Evolutionary conservation across 805 yeast genomes (phyloP), one percentile per base, ranked within the genome.

Genomic region (Wickerhamomyces bisporus): DNA sequence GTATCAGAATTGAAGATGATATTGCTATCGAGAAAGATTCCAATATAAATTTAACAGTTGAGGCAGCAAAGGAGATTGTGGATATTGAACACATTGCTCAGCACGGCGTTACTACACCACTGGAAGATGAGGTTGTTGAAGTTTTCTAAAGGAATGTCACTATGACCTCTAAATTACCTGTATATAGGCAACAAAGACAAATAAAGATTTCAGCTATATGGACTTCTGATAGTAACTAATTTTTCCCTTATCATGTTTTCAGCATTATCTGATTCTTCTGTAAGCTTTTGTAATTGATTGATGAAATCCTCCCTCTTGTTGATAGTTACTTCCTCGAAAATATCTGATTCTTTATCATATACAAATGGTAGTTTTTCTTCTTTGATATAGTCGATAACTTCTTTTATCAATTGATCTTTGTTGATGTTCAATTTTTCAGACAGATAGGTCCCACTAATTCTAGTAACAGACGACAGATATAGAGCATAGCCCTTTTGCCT

Each of bases 1-100:
- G 98, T 2, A 84, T 93, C 19, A 77, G 99, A 51, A 84, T 93
- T 24, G 99, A 93, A 61, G 99, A 93, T 63, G 89, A 93, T 58
- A 73, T 91, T 26, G 95, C 83, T 0, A 76, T 89, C 26, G 95
- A 95, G 0, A 57, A 69, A n/a, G 64, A 68, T 15, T 60, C 63
- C 3, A 71, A 71, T 45, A 78, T 75, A 10, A 74, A 74, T 30
- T 66, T 93, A 48, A 86, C 97, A 1, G 77, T 73, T 8, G 91
- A 83, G 45, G 91, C 96, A 23, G 82, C 79, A 4, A 93, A 93
- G 59, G 97, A 91, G 57, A 71, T 91, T 25, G 73, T 54, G 1
- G 98, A 91, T 50, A 77, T 91, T 32, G 96, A 89, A 58, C 62
- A 67, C 26, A 68, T 83, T 36, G 82, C 86, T 30, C 58, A 64